These are phyloP conservation scores for Cyberlindnera meyerae DNA, from an alignment of 805 yeast genomes.

Conservation along the genomic window DNA sequence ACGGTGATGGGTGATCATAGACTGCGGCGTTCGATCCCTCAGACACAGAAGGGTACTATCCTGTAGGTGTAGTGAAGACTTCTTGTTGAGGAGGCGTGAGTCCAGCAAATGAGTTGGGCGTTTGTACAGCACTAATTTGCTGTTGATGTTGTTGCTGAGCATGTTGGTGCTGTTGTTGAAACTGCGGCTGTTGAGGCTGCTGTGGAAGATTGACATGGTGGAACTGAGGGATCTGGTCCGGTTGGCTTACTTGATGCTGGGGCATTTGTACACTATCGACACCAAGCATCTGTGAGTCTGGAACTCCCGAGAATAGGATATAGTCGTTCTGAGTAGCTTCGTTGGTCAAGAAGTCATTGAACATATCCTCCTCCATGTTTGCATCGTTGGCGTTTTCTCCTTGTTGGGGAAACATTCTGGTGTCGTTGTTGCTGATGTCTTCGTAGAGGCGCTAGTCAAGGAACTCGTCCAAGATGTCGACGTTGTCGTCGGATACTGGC, in stretches of 20 bases:
- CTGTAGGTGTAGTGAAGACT: constrained; percentile 16
- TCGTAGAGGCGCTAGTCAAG: constrained; percentile 25
- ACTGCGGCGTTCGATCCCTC: constrained; percentile 2
- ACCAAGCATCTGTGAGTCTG: no score
- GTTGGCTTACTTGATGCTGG: constrained; percentile 1
- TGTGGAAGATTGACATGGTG: no score
- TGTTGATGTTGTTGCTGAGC: not conserved
- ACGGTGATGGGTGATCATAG: not conserved
- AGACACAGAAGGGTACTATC: constrained; percentile 1
- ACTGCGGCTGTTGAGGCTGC: not conserved
- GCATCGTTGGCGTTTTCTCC: no score
- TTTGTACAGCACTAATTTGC: constrained; percentile 1
- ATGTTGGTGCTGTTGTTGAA: not conserved
- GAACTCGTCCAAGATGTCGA: constrained; percentile 49
- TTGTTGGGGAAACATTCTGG: not conserved
- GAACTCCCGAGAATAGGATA: constrained; percentile 7
- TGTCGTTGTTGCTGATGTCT: constrained; percentile 6
- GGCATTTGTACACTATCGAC: not conserved
- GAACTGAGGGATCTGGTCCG: no score
- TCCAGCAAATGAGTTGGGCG: constrained; percentile 2
- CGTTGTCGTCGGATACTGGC: constrained; percentile 1
- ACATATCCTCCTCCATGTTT: constrained; percentile 21
- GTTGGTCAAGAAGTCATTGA: constrained; percentile 22
- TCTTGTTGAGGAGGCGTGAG: constrained; percentile 10
- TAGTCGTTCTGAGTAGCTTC: constrained; percentile 23